Base-by-base conservation (phyloP, 345 rosid species). In the Carallia brachiata region DNA sequence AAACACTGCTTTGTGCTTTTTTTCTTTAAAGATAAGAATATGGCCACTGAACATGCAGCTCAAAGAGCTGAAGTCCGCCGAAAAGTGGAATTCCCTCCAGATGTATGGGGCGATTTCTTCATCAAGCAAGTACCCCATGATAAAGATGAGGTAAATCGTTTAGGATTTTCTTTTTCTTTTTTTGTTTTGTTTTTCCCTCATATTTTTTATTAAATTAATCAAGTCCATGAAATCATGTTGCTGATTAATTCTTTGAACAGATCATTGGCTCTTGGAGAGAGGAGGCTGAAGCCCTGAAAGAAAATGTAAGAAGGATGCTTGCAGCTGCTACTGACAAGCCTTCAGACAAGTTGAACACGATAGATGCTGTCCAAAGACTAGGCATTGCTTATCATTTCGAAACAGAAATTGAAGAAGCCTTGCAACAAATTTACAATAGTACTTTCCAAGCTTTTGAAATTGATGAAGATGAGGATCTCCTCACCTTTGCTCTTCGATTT, bases 311-410 rank as follows among this genome's bases (percentile, higher is more conserved):
- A 1, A 36, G 4, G 19, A 53, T 66, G 61, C n/a, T 66, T 36
- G 13, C 18, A 1, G 37, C 12, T n/a, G 60, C 47, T 4, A 15
- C 61, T 34, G n/a, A 17, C 0, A 32, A 65, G 31, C 59, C 7
- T n/a, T 53, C 70, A 34, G 48, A 54, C n/a, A 53, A 53, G 12
- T 27, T 66, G 32, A 53, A 36, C 9, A 8, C 53, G 48, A 66
- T 66, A 8, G 79, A 79, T 39, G 68, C 62, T 6, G 39, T 79
- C 50, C 80, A 65, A 34, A 63, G 71, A 7, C 36, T 76, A 7
- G 78, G 75, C 8, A 30, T 76, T 19, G 66, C 34, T 6, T 73
- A 76, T 55, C 73, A 53, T 47, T 76, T 80, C 8, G 69, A 63
- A 39, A 31, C 6, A 4, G 76, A 80, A 37, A 73, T 80, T 9